Evolutionary conservation across 2,329 filamentous ascomycete genomes (phyloP).

Genomic region (Sporothrix phasma): DNA sequence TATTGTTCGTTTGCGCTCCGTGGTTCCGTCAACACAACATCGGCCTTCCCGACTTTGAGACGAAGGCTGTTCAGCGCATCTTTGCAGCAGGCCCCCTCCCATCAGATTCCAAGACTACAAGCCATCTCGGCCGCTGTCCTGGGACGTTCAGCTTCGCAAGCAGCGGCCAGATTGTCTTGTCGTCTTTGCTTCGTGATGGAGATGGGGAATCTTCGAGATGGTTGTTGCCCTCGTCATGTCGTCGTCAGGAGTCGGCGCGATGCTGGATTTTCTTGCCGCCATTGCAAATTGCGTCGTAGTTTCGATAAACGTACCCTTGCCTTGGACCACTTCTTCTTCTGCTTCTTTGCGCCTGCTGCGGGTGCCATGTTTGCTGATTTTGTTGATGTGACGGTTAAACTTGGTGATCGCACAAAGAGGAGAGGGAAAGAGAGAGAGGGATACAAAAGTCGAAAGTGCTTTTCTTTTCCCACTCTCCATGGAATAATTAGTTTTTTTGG

Average conservation of each 20-base stretch:
- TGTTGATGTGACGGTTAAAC: conserved; percentile 21
- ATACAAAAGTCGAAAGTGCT: not conserved
- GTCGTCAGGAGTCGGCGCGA: not conserved
- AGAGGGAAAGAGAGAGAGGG: conserved; percentile 8
- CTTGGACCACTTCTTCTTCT: conserved; percentile 70
- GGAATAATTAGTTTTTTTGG: conserved; percentile 17
- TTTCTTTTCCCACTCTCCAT: not conserved
- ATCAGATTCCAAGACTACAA: not conserved
- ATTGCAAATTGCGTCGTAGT: not conserved
- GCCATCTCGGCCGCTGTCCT: not conserved
- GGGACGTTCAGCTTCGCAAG: not conserved
- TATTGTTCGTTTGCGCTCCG: not conserved
- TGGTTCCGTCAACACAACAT: not conserved
- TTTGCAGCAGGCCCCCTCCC: not conserved
- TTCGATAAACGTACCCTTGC: conserved; percentile 54
- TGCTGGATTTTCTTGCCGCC: not conserved
- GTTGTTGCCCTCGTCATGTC: not conserved
- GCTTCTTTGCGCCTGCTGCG: conserved; percentile 61
- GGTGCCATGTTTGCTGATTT: conserved; percentile 32
- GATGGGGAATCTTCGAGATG: not conserved
- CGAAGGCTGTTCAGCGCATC: not conserved
- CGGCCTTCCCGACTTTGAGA: not conserved
- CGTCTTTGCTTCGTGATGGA: not conserved
- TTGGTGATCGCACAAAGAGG: conserved; percentile 15
- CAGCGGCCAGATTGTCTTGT: not conserved